Evolutionary conservation across 2,329 filamentous ascomycete genomes (phyloP).

Genomic region (Mollisia scopiformis): DNA sequence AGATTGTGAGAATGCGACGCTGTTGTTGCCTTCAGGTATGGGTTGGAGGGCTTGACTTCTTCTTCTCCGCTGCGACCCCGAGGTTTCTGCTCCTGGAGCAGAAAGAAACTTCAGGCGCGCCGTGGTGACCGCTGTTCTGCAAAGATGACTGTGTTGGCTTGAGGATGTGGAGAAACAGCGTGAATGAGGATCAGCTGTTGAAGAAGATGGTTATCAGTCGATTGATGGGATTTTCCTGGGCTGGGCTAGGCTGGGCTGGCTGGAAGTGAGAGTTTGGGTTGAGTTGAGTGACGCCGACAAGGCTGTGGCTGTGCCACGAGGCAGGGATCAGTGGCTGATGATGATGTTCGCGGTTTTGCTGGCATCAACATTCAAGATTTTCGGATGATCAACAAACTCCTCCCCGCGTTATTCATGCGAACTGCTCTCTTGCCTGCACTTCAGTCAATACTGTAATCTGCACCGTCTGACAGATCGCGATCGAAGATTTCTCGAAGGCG

Average conservation of each 20-base stretch:
- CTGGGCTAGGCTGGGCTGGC: slow-evolving; percentile 1
- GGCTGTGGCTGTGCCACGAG: no score
- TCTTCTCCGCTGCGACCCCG: slow-evolving; percentile 11
- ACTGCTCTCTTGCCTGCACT: neutral
- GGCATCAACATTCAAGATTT: neutral
- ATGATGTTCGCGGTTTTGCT: no score
- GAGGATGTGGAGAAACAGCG: neutral
- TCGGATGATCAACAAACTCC: neutral
- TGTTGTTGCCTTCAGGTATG: slow-evolving; percentile 11
- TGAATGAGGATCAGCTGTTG: neutral
- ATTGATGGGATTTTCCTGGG: neutral
- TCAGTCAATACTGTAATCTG: no score
- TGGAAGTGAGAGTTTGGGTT: neutral
- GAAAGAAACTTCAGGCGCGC: slow-evolving; percentile 25
- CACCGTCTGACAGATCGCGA: neutral
- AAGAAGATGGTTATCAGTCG: neutral
- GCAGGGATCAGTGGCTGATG: no score
- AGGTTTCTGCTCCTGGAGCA: slow-evolving; percentile 20
- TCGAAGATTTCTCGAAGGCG: neutral
- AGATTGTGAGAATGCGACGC: slow-evolving; percentile 8
- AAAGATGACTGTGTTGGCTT: slow-evolving; percentile 22
- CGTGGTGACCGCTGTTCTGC: slow-evolving; percentile 22
- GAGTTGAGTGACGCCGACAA: neutral
- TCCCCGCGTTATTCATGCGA: neutral
- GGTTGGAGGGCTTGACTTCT: slow-evolving; percentile 8